Percentiles rank a stretch among this genome's conserved stretches.
Evolutionary conservation across 495 filamentous ascomycete genomes (phyloP).

Genomic region (Aspergillus bertholletiae): DNA sequence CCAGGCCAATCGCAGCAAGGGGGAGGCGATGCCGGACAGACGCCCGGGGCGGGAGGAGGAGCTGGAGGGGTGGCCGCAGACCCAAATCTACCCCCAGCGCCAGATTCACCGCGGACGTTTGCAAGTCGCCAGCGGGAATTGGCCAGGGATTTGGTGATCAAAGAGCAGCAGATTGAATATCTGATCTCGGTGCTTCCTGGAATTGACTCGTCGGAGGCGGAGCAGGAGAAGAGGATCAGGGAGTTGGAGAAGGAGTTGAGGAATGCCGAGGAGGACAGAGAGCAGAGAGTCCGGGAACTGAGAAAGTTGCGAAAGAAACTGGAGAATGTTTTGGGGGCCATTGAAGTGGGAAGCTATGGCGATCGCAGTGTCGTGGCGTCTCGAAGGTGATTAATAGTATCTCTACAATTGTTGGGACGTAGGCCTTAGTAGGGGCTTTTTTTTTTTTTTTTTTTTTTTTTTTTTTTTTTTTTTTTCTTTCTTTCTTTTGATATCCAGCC

Average conservation of each 20-base stretch:
- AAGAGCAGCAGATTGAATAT: conserved; percentile 92
- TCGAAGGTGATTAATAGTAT: background rate
- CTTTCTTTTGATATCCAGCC: no score
- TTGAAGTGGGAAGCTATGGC: conserved; percentile 37
- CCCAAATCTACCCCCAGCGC: conserved; percentile 34
- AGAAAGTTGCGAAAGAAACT: conserved; percentile 62
- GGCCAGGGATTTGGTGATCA: conserved; percentile 79
- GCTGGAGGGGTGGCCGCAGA: conserved; percentile 18
- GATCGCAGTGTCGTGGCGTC: conserved; percentile 10
- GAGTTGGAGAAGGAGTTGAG: conserved; percentile 74
- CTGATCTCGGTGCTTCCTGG: conserved; percentile 83
- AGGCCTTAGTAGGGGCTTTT: background rate
- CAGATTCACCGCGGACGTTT: conserved; percentile 65
- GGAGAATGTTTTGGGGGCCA: conserved; percentile 54
- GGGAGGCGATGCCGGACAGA: background rate
- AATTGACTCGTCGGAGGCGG: conserved; percentile 75
- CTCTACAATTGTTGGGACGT: conserved; percentile 1
- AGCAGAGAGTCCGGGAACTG: conserved; percentile 66
- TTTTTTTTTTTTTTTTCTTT: no score
- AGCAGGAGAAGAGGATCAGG: conserved; percentile 71
- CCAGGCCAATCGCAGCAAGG: conserved; percentile 11
- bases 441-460: background rate
- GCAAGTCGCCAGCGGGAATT: conserved; percentile 71
- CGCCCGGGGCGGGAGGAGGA: conserved; percentile 4
- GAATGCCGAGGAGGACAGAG: conserved; percentile 67